phyloP scores from a whole-genome alignment of 2,329 filamentous ascomycete genomes.

The Harringtonia lauricola region DNA sequence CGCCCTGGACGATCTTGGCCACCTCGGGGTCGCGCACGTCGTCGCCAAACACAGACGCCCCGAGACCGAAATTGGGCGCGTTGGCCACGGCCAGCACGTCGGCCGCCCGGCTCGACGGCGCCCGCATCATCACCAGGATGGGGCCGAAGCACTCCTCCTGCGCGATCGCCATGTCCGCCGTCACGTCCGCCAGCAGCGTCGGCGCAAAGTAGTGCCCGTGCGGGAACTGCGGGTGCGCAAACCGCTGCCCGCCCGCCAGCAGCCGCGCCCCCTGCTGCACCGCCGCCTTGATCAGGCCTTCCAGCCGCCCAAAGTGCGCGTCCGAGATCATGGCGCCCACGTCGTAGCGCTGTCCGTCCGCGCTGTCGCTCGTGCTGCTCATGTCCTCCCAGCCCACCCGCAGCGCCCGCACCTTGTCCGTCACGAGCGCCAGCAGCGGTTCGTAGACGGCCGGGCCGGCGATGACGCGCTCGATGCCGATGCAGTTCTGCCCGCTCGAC shows the following conservation, averaged over 20 bases:
- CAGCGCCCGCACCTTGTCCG: slow-evolving; percentile 62
- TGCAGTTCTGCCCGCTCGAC: slow-evolving; percentile 92
- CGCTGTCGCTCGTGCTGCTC: neutral
- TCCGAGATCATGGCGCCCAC: slow-evolving; percentile 85
- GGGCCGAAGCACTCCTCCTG: slow-evolving; percentile 90
- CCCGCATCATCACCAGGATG: slow-evolving; percentile 75
- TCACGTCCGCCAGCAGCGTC: slow-evolving; percentile 85
- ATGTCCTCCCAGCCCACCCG: slow-evolving; percentile 43
- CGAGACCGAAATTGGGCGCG: slow-evolving; percentile 73
- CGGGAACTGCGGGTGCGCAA: slow-evolving; percentile 60
- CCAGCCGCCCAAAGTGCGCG: slow-evolving; percentile 62
- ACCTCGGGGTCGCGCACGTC: slow-evolving; percentile 46
- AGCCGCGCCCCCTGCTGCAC: slow-evolving; percentile 70
- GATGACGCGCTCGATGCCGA: slow-evolving; percentile 90
- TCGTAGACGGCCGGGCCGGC: slow-evolving; percentile 68
- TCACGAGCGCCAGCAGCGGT: slow-evolving; percentile 56
- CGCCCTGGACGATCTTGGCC: slow-evolving; percentile 49
- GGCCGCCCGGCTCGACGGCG: slow-evolving; percentile 43
- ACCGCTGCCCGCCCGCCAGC: slow-evolving; percentile 65
- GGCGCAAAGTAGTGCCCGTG: slow-evolving; percentile 85
- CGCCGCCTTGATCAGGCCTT: slow-evolving; percentile 66
- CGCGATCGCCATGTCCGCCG: slow-evolving; percentile 73
- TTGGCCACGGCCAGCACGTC: slow-evolving; percentile 74
- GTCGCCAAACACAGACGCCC: slow-evolving; percentile 76
- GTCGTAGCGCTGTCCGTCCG: slow-evolving; percentile 40